A percentile compares a stretch with the other conserved stretches of the same genome.
phyloP scores from a whole-genome alignment of 2,329 filamentous ascomycete species.

The Talaromyces sp. region DNA sequence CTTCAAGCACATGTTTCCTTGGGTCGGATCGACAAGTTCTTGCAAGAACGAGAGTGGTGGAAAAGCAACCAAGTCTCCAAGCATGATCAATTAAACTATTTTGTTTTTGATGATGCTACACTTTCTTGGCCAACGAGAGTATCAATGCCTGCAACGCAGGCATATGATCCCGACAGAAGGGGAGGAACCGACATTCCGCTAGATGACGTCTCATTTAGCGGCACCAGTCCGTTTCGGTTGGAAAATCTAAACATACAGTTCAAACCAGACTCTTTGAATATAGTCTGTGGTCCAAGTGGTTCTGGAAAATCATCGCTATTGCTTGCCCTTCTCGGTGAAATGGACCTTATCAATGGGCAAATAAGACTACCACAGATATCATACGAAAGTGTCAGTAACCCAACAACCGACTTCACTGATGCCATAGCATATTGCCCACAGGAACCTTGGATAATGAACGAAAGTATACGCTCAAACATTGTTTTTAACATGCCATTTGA shows the following conservation, averaged over 20 bases:
- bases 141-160: no score
- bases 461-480: slow-evolving; percentile 10
- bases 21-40: not conserved
- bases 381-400: not conserved
- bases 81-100: not conserved
- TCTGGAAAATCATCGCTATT: slow-evolving; percentile 11
- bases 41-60: not conserved
- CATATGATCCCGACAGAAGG: not conserved
- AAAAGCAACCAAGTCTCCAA: not conserved
- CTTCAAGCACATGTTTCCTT: slow-evolving; percentile 5
- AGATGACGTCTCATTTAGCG: not conserved
- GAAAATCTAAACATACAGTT: not conserved
- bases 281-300: slow-evolving; percentile 4
- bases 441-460: slow-evolving; percentile 7
- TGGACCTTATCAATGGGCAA: slow-evolving; percentile 4
- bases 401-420: not conserved
- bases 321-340: slow-evolving; percentile 8
- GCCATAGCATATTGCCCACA: slow-evolving; percentile 10
- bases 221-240: not conserved
- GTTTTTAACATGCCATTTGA: slow-evolving; percentile 1
- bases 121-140: not conserved
- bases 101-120: slow-evolving; percentile 9
- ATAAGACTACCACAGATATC: not conserved
- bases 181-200: not conserved
- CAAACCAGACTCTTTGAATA: not conserved